phyloP scores from a whole-genome alignment of 2,329 filamentous ascomycete species.

The Pseudocercospora pini-densiflorae region DNA sequence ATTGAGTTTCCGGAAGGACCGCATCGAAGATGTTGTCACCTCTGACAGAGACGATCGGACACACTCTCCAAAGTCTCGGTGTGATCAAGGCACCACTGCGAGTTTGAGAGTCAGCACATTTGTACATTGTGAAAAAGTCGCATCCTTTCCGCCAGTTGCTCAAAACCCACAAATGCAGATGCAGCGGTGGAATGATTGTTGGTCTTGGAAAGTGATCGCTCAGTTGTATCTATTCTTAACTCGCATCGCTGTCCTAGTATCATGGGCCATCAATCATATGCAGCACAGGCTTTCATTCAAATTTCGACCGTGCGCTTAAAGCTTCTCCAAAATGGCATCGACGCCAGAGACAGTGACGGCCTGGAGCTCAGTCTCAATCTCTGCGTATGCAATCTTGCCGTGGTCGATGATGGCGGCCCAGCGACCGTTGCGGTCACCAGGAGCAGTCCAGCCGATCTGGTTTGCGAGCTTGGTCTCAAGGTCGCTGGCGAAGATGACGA shows the following conservation, averaged over 20 bases:
- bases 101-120: background rate
- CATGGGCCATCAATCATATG: slow-evolving; percentile 14
- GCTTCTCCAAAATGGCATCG: slow-evolving; percentile 7
- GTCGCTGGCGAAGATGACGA: slow-evolving; percentile 29
- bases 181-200: background rate
- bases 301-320: background rate
- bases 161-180: background rate
- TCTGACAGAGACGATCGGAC: background rate
- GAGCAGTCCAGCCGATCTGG: slow-evolving; percentile 30
- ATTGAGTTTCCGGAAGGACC: background rate
- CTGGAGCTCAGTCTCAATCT: slow-evolving; percentile 28
- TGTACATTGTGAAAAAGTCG: background rate
- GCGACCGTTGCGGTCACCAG: slow-evolving; percentile 29
- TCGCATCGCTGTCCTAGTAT: slow-evolving; percentile 7
- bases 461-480: slow-evolving; percentile 30
- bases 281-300: background rate
- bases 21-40: background rate
- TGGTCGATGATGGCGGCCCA: slow-evolving; percentile 29
- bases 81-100: no score
- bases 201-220: slow-evolving; percentile 3
- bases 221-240: slow-evolving; percentile 11
- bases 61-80: background rate
- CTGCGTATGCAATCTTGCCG: slow-evolving; percentile 29
- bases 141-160: background rate
- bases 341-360: slow-evolving; percentile 29